These are phyloP conservation scores for Naganishia friedmannii DNA, from an alignment of 768 basidiomycete species.

Conservation along the genomic window DNA sequence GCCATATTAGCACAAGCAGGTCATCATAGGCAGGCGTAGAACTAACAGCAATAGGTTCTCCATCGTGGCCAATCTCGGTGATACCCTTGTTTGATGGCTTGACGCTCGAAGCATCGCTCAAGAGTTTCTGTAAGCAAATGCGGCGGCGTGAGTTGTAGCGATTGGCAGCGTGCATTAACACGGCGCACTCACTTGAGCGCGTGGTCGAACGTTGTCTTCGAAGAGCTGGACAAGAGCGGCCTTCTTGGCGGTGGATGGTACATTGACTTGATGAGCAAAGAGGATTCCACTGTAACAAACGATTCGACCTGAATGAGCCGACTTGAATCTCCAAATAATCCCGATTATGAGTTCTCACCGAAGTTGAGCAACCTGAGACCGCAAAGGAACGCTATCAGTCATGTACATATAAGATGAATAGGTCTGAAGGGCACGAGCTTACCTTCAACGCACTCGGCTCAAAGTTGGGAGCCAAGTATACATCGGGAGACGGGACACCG, in stretches of 20 bases:
- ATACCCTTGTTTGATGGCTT: conserved; percentile 28
- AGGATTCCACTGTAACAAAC: conserved; percentile 37
- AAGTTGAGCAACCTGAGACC: conserved; percentile 45
- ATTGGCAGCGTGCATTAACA: neutral
- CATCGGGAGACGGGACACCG: conserved; percentile 29
- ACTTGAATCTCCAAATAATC: neutral
- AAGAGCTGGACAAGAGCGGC: conserved; percentile 45
- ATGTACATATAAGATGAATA: neutral
- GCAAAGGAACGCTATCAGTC: no score
- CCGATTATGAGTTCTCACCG: conserved; percentile 29
- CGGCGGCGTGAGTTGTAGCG: no score
- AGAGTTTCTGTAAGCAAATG: conserved; percentile 9
- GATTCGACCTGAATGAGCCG: neutral
- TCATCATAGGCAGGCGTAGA: neutral
- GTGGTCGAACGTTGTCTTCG: conserved; percentile 37
- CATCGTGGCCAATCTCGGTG: conserved; percentile 29
- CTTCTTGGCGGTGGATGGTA: conserved; percentile 42
- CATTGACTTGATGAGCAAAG: conserved; percentile 36
- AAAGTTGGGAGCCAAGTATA: conserved; percentile 43
- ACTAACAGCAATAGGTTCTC: conserved; percentile 20
- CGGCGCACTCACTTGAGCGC: conserved; percentile 37
- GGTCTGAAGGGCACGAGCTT: conserved; percentile 18
- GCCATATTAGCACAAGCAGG: neutral
- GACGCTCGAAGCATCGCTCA: conserved; percentile 22
- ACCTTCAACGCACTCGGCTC: conserved; percentile 42